Evolutionary conservation across 1,284 basidiomycete species (phyloP).

Genomic region (Termitomyces sp.): DNA sequence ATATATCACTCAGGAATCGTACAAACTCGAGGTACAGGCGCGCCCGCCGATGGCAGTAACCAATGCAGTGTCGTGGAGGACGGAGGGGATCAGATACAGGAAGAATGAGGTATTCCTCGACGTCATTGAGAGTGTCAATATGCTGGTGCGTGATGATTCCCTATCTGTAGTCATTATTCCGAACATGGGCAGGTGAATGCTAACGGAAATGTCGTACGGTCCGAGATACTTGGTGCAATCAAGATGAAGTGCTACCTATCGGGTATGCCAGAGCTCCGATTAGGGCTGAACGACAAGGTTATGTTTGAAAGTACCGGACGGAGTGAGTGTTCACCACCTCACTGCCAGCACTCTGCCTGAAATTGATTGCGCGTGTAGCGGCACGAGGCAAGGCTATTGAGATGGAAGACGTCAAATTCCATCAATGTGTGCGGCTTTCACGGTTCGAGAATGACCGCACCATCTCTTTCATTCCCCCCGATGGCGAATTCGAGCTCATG

Average conservation of each 20-base stretch:
- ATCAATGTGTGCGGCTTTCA: slow-evolving; percentile 99
- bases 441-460: slow-evolving; percentile 99
- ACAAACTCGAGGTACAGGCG: slow-evolving; percentile 97
- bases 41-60: slow-evolving; percentile 97
- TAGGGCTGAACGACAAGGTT: slow-evolving; percentile 98
- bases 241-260: slow-evolving; percentile 99
- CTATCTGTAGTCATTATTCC: background rate
- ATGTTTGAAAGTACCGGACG: slow-evolving; percentile 98
- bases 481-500: slow-evolving; percentile 99
- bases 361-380: slow-evolving; percentile 42
- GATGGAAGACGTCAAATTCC: slow-evolving; percentile 99
- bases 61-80: slow-evolving; percentile 98
- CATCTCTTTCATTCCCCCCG: slow-evolving; percentile 98
- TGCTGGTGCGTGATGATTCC: slow-evolving; percentile 60
- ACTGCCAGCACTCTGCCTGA: background rate
- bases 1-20: slow-evolving; percentile 98
- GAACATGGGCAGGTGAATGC: slow-evolving; percentile 74
- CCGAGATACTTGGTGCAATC: slow-evolving; percentile 94
- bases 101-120: slow-evolving; percentile 99
- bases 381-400: slow-evolving; percentile 97
- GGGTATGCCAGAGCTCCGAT: slow-evolving; percentile 95
- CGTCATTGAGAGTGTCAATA: slow-evolving; percentile 96
- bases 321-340: slow-evolving; percentile 50
- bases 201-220: slow-evolving; percentile 94
- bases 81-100: slow-evolving; percentile 94